A percentile compares a stretch with the other conserved stretches of the same genome.
phyloP scores from a whole-genome alignment of 768 basidiomycete species.

The Plicaturopsis crispa region DNA sequence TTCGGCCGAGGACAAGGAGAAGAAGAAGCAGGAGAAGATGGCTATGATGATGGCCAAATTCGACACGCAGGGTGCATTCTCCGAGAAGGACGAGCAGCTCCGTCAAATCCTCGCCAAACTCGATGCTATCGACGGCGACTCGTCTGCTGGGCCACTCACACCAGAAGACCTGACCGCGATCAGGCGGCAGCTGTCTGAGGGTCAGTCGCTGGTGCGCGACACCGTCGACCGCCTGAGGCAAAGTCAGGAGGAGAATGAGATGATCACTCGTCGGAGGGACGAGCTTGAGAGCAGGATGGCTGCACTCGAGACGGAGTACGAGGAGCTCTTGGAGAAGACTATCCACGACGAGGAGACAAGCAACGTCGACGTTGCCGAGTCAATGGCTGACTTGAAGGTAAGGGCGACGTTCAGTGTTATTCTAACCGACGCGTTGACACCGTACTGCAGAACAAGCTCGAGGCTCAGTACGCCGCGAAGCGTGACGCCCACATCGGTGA shows the following conservation, averaged over 20 bases:
- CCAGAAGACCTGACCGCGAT: slow-evolving; percentile 76
- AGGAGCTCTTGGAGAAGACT: slow-evolving; percentile 93
- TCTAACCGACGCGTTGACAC: slow-evolving; percentile 12
- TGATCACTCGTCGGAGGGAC: slow-evolving; percentile 71
- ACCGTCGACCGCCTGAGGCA: slow-evolving; percentile 84
- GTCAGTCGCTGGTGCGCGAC: slow-evolving; percentile 79
- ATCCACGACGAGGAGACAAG: slow-evolving; percentile 84
- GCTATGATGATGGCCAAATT: slow-evolving; percentile 99
- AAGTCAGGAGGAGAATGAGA: slow-evolving; percentile 89
- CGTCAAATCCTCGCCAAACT: slow-evolving; percentile 79
- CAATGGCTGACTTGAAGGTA: slow-evolving; percentile 89
- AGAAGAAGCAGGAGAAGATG: slow-evolving; percentile 99
- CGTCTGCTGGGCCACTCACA: slow-evolving; percentile 47
- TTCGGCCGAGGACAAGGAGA: slow-evolving; percentile 94
- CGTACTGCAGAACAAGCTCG: slow-evolving; percentile 71
- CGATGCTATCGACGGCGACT: slow-evolving; percentile 67
- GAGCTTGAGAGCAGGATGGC: slow-evolving; percentile 81
- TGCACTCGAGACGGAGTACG: slow-evolving; percentile 87
- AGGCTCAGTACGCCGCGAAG: slow-evolving; percentile 88
- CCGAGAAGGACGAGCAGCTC: slow-evolving; percentile 92
- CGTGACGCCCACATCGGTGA: slow-evolving; percentile 86
- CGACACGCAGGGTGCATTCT: slow-evolving; percentile 89
- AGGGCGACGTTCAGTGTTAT: slow-evolving; percentile 8
- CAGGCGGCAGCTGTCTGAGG: slow-evolving; percentile 82
- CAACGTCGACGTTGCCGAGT: slow-evolving; percentile 75